phyloP scores from a whole-genome alignment of 331 rosid species.

The Acacia concinna region DNA sequence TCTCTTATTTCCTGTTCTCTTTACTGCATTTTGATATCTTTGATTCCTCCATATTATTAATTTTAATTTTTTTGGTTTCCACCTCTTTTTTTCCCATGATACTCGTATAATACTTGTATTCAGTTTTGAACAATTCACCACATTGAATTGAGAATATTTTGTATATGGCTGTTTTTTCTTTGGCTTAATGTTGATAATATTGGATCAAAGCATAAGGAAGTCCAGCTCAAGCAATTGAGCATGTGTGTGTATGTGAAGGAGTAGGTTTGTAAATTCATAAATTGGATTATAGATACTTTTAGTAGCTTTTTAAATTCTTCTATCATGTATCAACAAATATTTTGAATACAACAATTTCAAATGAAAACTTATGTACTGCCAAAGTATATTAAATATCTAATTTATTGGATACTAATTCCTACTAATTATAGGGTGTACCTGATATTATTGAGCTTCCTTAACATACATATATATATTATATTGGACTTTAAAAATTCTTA shows the following conservation, averaged over 20 bases:
- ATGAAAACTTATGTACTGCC: neutral
- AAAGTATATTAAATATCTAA: neutral
- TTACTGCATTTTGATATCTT: no score
- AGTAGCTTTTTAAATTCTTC: neutral
- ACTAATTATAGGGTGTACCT: slow-evolving; percentile 2
- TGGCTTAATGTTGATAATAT: neutral
- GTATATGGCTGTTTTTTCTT: neutral
- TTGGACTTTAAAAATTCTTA: neutral
- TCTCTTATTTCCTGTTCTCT: no score
- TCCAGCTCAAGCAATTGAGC: neutral
- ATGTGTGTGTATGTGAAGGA: neutral
- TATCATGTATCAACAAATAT: slow-evolving; percentile 18
- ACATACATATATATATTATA: neutral
- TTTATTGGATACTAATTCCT: slow-evolving; percentile 3
- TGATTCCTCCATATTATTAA: no score
- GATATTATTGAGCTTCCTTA: neutral
- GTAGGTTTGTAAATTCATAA: neutral
- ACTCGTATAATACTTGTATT: slow-evolving; percentile 11
- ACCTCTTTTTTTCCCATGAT: neutral
- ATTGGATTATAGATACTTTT: slow-evolving; percentile 4
- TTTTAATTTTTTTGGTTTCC: neutral
- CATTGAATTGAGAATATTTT: neutral
- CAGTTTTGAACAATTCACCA: neutral
- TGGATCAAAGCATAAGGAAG: neutral
- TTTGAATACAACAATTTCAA: slow-evolving; percentile 10